phyloP scores from a whole-genome alignment of 2,329 filamentous ascomycete species.

The Raffaelea arxii region DNA sequence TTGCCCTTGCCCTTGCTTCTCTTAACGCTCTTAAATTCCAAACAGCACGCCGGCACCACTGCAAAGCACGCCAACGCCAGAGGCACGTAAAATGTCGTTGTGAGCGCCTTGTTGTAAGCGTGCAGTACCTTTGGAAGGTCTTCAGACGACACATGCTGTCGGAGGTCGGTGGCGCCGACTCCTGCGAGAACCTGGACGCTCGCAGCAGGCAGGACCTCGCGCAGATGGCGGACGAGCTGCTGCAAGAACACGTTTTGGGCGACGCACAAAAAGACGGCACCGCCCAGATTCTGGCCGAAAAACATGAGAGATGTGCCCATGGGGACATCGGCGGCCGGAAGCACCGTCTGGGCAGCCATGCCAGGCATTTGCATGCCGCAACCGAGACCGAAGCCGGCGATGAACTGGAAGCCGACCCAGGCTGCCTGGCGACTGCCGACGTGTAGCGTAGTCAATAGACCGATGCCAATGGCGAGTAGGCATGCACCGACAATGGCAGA shows the following conservation, averaged over 20 bases:
- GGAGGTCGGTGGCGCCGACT: not conserved
- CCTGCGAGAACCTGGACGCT: not conserved
- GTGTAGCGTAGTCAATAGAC: slow-evolving; percentile 18
- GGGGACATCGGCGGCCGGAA: slow-evolving; percentile 18
- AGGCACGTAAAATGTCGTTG: slow-evolving; percentile 46
- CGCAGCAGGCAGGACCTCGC: slow-evolving; percentile 3
- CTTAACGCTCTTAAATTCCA: slow-evolving; percentile 46
- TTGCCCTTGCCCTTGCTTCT: slow-evolving; percentile 7
- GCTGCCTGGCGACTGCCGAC: slow-evolving; percentile 16
- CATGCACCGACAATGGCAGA: slow-evolving; percentile 17
- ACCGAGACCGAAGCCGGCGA: slow-evolving; percentile 29
- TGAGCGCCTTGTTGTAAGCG: slow-evolving; percentile 51
- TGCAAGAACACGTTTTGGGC: slow-evolving; percentile 29
- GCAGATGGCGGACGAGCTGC: slow-evolving; percentile 22
- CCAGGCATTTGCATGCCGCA: slow-evolving; percentile 27
- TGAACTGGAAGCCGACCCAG: slow-evolving; percentile 26
- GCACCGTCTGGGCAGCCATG: slow-evolving; percentile 28
- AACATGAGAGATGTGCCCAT: slow-evolving; percentile 28
- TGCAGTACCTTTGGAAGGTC: slow-evolving; percentile 9
- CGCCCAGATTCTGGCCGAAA: slow-evolving; percentile 30
- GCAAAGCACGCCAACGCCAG: slow-evolving; percentile 40
- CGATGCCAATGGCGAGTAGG: slow-evolving; percentile 10
- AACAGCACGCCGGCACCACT: slow-evolving; percentile 38
- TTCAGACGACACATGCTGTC: not conserved
- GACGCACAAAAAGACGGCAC: slow-evolving; percentile 28